Evolutionary conservation across 208 protist species (phyloP).

Genomic region (Crithidia brevicula): DNA sequence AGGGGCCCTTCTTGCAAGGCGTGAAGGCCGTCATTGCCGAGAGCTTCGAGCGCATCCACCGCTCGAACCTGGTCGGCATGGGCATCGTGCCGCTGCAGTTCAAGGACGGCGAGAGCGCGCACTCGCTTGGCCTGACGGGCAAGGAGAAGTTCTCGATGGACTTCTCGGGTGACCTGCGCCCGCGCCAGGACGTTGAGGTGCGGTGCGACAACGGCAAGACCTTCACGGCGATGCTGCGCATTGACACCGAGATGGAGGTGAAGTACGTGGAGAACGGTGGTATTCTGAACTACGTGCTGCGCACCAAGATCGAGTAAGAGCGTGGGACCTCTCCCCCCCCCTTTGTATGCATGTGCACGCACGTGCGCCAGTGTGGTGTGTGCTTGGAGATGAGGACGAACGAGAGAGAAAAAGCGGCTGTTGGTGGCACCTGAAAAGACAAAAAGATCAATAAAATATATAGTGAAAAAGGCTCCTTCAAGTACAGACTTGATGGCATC

Average conservation of each 20-base stretch:
- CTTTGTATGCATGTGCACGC: too few relatives aligned
- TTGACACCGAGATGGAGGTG: conserved; percentile 95
- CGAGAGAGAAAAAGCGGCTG: too few relatives aligned
- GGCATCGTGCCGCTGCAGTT: conserved; percentile 97
- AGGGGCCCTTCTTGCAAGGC: conserved; percentile 95
- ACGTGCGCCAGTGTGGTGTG: too few relatives aligned
- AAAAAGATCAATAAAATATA: too few relatives aligned
- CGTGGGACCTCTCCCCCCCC: too few relatives aligned
- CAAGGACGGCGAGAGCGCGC: conserved; percentile 82
- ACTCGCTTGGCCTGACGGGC: conserved; percentile 91
- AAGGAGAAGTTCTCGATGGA: conserved; percentile 93
- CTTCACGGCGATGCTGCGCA: conserved; percentile 91
- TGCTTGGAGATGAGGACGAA: too few relatives aligned
- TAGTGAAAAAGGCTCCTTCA: too few relatives aligned
- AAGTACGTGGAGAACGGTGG: conserved; percentile 95
- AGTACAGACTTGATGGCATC: too few relatives aligned
- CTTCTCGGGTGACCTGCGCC: conserved; percentile 79
- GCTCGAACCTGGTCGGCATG: conserved; percentile 96
- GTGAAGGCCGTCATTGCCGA: conserved; percentile 94
- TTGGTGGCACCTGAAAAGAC: too few relatives aligned
- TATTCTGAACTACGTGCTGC: conserved; percentile 95
- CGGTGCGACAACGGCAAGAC: conserved; percentile 81
- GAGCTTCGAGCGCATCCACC: conserved; percentile 96
- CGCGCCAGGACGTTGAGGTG: conserved; percentile 89
- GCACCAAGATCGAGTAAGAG: conserved; percentile 39